These are phyloP conservation scores for Cordyceps pruinosa DNA, from an alignment of 2,329 filamentous ascomycete genomes.

Conservation along the genomic window DNA sequence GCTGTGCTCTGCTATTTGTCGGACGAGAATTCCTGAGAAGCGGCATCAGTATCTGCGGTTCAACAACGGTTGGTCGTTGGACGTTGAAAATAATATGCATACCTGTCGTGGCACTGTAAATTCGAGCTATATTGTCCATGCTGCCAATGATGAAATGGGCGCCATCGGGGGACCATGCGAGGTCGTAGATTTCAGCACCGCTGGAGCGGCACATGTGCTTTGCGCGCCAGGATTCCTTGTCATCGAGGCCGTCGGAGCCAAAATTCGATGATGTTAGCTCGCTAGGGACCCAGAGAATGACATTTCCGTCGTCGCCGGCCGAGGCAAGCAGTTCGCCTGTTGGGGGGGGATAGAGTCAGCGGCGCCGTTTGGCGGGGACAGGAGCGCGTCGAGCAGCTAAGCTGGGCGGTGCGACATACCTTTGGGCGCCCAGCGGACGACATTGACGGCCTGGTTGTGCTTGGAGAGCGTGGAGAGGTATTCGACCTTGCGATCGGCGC, in stretches of 20 bases:
- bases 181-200: constrained; percentile 93
- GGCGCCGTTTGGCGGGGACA: not conserved
- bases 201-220: constrained; percentile 97
- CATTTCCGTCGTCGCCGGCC: constrained; percentile 94
- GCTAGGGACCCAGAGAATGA: constrained; percentile 90
- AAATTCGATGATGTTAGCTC: constrained; percentile 64
- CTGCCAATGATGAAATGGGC: constrained; percentile 95
- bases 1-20: constrained; percentile 94
- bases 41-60: not conserved
- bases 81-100: constrained; percentile 23
- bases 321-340: constrained; percentile 90
- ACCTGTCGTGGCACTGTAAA: constrained; percentile 93
- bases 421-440: constrained; percentile 91
- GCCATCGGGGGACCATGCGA: constrained; percentile 98
- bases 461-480: constrained; percentile 89
- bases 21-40: constrained; percentile 55
- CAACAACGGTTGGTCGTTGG: not conserved
- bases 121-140: constrained; percentile 97
- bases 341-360: constrained; percentile 15
- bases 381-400: not conserved
- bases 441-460: constrained; percentile 96
- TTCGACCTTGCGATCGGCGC: constrained; percentile 80
- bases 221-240: constrained; percentile 93
- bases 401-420: constrained; percentile 46
- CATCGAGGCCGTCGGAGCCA: constrained; percentile 78